Evolutionary conservation across 441 rosid genomes (phyloP), one percentile per base, ranked within the genome.

Genomic region (Arabidopsis hybrid): DNA sequence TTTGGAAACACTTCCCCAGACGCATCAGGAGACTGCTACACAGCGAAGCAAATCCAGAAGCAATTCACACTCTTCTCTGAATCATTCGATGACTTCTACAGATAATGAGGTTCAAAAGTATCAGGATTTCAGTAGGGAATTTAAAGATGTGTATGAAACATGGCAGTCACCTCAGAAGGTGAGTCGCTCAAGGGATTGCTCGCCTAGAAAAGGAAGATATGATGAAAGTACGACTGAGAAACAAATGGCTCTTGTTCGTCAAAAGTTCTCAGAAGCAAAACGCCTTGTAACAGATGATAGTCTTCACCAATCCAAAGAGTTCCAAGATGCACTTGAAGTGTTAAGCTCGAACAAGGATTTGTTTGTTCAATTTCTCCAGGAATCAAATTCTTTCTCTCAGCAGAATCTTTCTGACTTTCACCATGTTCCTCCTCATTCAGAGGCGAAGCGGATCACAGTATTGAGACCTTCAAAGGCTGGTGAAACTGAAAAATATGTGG

Each of bases 181-280:
- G 55, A 80, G 73, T 53, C 73, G 73, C 72, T 74, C 79, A 14
- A 83, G 89, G 75, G 88, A 85, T 67, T 71, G 72, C 75, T 84
- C 95, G 29, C 84, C 82, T 34, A 87, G 80, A 52, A 89, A 86
- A 72, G 85, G 84, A 60, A 83, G 79, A 67, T 62, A 58, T 67
- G 72, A 65, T 65, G 93, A 81, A 43, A 83, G 56, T 47, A 34
- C 29, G 34, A 80, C 80, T 34, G 87, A 88, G 80, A 85, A 75
- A 78, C 87, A 84, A 73, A 85, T 88, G 92, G 85, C 83, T 77
- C 83, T 93, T 67, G 89, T 95, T 77, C 95, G 91, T 67, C 90
- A 89, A 70, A 95, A 95, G 87, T 91, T 93, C 78, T 70, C 80
- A 68, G 99, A 95, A 80, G 96, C 95, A 60, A 95, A 95, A 76